These are phyloP conservation scores for Talaromyces adpressus DNA, from an alignment of 495 filamentous ascomycete genomes.

Conservation along the genomic window DNA sequence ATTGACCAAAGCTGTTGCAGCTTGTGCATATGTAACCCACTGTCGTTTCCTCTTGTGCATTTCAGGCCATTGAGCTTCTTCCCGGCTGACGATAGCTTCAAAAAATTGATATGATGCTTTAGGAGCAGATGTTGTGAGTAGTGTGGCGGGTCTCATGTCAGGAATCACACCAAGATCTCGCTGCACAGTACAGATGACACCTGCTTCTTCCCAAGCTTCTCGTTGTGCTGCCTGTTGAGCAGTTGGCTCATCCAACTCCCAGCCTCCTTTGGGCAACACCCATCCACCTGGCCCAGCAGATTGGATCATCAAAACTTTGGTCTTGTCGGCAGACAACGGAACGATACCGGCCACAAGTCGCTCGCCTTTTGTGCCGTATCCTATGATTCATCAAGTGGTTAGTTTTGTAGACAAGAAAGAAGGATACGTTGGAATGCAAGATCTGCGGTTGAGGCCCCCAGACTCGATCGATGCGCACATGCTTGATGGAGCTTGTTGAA, in stretches of 20 bases:
- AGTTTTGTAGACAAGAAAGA: background rate
- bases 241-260: conserved; percentile 84
- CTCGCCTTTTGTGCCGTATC: conserved; percentile 87
- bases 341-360: conserved; percentile 94
- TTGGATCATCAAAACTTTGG: conserved; percentile 84
- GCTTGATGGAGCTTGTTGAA: conserved; percentile 10
- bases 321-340: conserved; percentile 67
- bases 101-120: conserved; percentile 82
- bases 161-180: conserved; percentile 79
- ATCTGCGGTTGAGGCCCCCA: background rate
- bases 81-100: conserved; percentile 72
- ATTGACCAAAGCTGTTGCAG: conserved; percentile 63
- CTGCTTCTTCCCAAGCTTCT: conserved; percentile 98
- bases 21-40: conserved; percentile 82
- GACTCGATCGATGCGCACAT: conserved; percentile 11
- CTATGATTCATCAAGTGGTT: conserved; percentile 36
- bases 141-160: conserved; percentile 58
- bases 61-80: conserved; percentile 88
- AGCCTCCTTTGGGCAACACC: conserved; percentile 96
- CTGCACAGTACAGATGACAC: conserved; percentile 73
- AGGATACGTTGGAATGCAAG: conserved; percentile 2
- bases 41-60: conserved; percentile 81
- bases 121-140: conserved; percentile 56
- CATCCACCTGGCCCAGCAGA: conserved; percentile 82
- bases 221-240: conserved; percentile 61